phyloP scores from a whole-genome alignment of 2,329 filamentous ascomycete species.

The Westerdykella ornata region DNA sequence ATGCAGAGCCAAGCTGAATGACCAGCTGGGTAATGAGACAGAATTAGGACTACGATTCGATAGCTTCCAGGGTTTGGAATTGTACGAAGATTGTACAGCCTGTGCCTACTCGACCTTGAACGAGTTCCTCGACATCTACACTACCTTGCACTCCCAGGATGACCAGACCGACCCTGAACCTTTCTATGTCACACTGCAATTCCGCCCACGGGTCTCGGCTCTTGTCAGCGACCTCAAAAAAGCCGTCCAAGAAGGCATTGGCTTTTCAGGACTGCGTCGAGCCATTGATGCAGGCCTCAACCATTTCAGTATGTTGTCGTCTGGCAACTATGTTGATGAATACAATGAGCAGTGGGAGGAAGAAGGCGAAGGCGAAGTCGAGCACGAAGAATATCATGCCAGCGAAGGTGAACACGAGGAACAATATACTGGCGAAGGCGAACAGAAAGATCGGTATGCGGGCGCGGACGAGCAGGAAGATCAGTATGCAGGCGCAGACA shows the following conservation, averaged over 20 bases:
- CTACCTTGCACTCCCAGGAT: slow-evolving; percentile 55
- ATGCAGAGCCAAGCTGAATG: slow-evolving; percentile 50
- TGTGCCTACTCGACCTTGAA: slow-evolving; percentile 28
- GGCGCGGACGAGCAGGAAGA: slow-evolving; percentile 1
- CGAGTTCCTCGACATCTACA: slow-evolving; percentile 54
- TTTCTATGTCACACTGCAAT: slow-evolving; percentile 53
- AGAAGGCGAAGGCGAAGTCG: slow-evolving; percentile 7
- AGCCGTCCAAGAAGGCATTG: slow-evolving; percentile 52
- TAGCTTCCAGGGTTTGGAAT: slow-evolving; percentile 35
- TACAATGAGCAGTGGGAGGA: slow-evolving; percentile 18
- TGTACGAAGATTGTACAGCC: slow-evolving; percentile 29
- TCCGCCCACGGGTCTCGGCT: slow-evolving; percentile 49
- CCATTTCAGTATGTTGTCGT: slow-evolving; percentile 16
- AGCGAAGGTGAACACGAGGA: slow-evolving; percentile 1
- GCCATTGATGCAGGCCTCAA: slow-evolving; percentile 24
- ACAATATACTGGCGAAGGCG: slow-evolving; percentile 2
- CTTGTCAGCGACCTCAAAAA: slow-evolving; percentile 48
- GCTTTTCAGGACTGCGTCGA: slow-evolving; percentile 45
- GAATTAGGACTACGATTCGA: slow-evolving; percentile 42
- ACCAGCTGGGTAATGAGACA: slow-evolving; percentile 50
- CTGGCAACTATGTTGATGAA: slow-evolving; percentile 16
- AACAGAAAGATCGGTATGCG: slow-evolving; percentile 1
- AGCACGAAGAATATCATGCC: neutral
- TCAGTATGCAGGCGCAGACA: slow-evolving; percentile 2
- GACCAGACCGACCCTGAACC: slow-evolving; percentile 47